Percentiles rank a stretch among this genome's conserved stretches.
Conservation (phyloP, 2,329 filamentous ascomycete genomes). For the Alternaria sp. region DNA sequence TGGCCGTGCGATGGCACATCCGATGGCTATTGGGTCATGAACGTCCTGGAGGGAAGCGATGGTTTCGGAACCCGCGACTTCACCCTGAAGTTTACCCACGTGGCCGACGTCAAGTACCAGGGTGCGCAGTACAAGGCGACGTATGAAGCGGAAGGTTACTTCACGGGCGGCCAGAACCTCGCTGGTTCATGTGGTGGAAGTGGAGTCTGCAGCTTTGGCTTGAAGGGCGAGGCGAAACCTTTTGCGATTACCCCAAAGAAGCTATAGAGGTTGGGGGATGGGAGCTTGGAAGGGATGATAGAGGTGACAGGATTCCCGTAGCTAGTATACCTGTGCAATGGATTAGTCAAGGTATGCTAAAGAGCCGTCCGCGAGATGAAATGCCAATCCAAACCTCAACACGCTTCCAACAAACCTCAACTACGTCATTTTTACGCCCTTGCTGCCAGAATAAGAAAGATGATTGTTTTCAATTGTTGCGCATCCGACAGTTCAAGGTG, state of each 20-base stretch:
- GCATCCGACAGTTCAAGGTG: too few relatives aligned
- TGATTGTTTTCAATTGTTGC: too few relatives aligned
- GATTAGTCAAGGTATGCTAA: not conserved
- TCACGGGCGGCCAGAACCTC: slow-evolving; percentile 23
- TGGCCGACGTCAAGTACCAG: slow-evolving; percentile 17
- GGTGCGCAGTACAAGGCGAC: slow-evolving; percentile 21
- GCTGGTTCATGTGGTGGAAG: slow-evolving; percentile 26
- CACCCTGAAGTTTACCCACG: slow-evolving; percentile 32
- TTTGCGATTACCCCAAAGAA: slow-evolving; percentile 1
- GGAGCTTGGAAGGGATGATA: not conserved
- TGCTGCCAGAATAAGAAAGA: too few relatives aligned
- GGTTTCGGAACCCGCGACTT: slow-evolving; percentile 22
- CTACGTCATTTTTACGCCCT: too few relatives aligned
- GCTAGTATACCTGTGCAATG: not conserved
- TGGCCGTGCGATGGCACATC: slow-evolving; percentile 32
- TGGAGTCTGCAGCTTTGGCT: slow-evolving; percentile 25
- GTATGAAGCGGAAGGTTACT: slow-evolving; percentile 20
- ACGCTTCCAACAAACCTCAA: not conserved
- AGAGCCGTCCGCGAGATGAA: not conserved
- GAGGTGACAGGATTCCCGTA: not conserved
- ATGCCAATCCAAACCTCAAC: not conserved
- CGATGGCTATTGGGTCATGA: slow-evolving; percentile 34
- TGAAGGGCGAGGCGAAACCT: not conserved
- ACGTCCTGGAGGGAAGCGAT: slow-evolving; percentile 17
- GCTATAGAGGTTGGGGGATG: not conserved